Evolutionary conservation across 2,329 filamentous ascomycete species (phyloP).

Genomic region (Rhytidhysteron rufulum): DNA sequence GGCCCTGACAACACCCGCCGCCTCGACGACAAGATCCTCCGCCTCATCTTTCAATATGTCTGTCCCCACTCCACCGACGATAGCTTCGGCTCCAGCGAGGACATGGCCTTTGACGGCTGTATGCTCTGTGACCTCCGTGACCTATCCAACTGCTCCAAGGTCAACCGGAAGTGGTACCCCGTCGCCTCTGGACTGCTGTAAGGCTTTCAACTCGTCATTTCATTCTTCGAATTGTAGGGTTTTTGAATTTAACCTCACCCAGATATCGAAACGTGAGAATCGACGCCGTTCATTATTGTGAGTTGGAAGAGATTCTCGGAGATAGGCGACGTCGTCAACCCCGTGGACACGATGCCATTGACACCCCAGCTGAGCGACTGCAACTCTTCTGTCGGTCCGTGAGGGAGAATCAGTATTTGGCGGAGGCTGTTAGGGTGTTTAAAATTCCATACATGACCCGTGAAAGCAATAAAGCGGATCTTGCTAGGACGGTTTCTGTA

Average conservation of each 20-base stretch:
- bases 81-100: slow-evolving; percentile 74
- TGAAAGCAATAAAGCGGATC: slow-evolving; percentile 77
- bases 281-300: slow-evolving; percentile 91
- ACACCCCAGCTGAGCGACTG: slow-evolving; percentile 72
- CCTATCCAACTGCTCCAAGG: slow-evolving; percentile 72
- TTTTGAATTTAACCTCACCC: slow-evolving; percentile 9
- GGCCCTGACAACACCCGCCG: slow-evolving; percentile 42
- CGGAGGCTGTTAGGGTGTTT: slow-evolving; percentile 68
- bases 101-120: slow-evolving; percentile 73
- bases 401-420: slow-evolving; percentile 69
- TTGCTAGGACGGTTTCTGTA: slow-evolving; percentile 81
- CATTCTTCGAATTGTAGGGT: no score
- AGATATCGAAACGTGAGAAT: slow-evolving; percentile 90
- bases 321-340: slow-evolving; percentile 58
- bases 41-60: slow-evolving; percentile 73
- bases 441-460: slow-evolving; percentile 95
- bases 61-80: slow-evolving; percentile 76
- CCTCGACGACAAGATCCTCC: slow-evolving; percentile 67
- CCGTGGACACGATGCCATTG: slow-evolving; percentile 72
- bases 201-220: no score
- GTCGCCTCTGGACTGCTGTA: slow-evolving; percentile 60
- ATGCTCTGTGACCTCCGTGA: slow-evolving; percentile 93
- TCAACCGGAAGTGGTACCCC: slow-evolving; percentile 68
- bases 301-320: slow-evolving; percentile 74
- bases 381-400: slow-evolving; percentile 77